Percentiles rank a stretch among this genome's conserved stretches.
These are phyloP conservation scores for Tulasnella calospora DNA, from an alignment of 768 basidiomycete species.

Conservation along the genomic window DNA sequence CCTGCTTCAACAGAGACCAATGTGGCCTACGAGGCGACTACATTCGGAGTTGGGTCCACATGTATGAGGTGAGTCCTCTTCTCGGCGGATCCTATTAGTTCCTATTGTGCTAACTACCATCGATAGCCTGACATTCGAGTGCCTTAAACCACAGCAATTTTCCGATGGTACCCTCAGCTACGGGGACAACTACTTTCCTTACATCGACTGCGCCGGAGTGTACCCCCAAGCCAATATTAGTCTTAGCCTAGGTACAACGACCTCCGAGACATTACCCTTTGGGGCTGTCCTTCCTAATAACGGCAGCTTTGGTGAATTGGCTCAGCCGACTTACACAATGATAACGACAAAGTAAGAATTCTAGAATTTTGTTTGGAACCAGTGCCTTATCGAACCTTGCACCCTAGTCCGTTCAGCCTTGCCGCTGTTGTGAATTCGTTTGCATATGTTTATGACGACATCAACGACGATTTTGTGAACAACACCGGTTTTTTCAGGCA, in stretches of 20 bases:
- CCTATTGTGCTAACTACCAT: not conserved
- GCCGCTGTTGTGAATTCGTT: not conserved
- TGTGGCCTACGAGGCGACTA: not conserved
- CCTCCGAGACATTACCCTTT: not conserved
- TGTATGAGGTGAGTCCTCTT: conserved; percentile 8
- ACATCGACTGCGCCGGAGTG: not conserved
- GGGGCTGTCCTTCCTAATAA: not conserved
- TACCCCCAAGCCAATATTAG: not conserved
- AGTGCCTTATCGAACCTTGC: not conserved
- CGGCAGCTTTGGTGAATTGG: not conserved
- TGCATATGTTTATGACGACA: not conserved
- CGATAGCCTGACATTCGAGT: not conserved
- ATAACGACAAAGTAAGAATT: not conserved
- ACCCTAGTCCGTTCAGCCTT: not conserved
- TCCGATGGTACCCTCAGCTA: not conserved
- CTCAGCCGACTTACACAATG: not conserved
- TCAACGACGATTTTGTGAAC: not conserved
- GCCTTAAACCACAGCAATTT: not conserved
- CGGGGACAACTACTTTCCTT: not conserved
- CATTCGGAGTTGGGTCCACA: not conserved
- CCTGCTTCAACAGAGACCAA: not conserved
- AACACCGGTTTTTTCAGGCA: not conserved
- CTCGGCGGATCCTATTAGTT: too few relatives aligned
- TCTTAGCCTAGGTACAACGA: not conserved
- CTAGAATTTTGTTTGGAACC: too few relatives aligned